These are phyloP conservation scores for Vanrija humicola DNA, from an alignment of 1,284 basidiomycete species.

Conservation along the genomic window DNA sequence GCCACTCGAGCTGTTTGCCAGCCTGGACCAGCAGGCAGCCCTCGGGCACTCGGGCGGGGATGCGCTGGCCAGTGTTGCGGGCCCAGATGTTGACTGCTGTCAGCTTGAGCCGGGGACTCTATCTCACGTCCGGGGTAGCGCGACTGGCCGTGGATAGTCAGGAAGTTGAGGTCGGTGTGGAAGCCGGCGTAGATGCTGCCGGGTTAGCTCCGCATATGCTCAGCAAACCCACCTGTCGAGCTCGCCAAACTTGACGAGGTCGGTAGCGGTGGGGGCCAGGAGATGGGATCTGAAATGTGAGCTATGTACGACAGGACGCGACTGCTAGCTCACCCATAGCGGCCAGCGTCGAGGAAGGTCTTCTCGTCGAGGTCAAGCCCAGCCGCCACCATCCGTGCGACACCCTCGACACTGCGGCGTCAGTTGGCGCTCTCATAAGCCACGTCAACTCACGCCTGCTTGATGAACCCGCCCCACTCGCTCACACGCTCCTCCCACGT, in stretches of 20 bases:
- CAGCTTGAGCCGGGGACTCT: neutral
- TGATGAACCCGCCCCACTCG: constrained; percentile 80
- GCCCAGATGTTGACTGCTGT: constrained; percentile 71
- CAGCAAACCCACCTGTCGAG: constrained; percentile 51
- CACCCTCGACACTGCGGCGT: constrained; percentile 62
- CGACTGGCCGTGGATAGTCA: constrained; percentile 84
- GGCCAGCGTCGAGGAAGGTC: constrained; percentile 69
- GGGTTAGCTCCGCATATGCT: neutral
- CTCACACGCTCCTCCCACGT: constrained; percentile 65
- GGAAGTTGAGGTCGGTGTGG: constrained; percentile 58
- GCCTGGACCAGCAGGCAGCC: constrained; percentile 67
- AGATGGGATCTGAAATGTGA: constrained; percentile 64
- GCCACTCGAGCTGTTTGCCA: constrained; percentile 85
- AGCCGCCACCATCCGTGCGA: constrained; percentile 76
- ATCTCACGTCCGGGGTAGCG: constrained; percentile 44
- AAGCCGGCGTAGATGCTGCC: constrained; percentile 83
- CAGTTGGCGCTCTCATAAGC: neutral
- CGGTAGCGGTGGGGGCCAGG: constrained; percentile 84
- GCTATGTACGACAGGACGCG: neutral
- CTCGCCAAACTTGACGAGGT: constrained; percentile 70
- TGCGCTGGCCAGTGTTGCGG: constrained; percentile 80
- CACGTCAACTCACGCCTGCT: constrained; percentile 61
- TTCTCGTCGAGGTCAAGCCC: constrained; percentile 68
- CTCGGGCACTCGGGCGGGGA: constrained; percentile 72
- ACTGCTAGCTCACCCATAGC: constrained; percentile 62